These are phyloP conservation scores for Dissophora globulifera DNA, from an alignment of 192 early-diverging fungal genomes.

Conservation along the genomic window DNA sequence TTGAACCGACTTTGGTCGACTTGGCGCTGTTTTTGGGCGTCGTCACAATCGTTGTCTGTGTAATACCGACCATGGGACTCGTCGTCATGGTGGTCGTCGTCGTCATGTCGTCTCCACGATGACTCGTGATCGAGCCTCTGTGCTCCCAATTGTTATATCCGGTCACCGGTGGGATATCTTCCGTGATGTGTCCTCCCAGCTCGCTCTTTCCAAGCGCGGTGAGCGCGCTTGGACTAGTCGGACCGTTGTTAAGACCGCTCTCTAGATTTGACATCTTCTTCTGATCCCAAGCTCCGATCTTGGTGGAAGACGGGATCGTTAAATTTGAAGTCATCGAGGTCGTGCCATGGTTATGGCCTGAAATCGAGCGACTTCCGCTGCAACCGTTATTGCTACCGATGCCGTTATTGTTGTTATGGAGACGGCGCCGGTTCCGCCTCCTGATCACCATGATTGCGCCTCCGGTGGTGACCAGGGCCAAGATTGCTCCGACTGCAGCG, in stretches of 20 bases:
- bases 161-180: slow-evolving; percentile 2
- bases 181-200: neutral
- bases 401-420: neutral
- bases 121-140: neutral
- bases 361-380: neutral
- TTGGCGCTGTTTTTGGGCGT: neutral
- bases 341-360: no score
- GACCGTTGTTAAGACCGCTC: neutral
- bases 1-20: slow-evolving; percentile 1
- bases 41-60: slow-evolving; percentile 15
- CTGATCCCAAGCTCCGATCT: slow-evolving; percentile 12
- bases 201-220: neutral
- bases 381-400: no score
- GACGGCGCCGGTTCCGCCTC: slow-evolving; percentile 20
- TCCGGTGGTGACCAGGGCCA: slow-evolving; percentile 16
- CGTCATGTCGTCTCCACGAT: neutral
- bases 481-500: slow-evolving; percentile 8
- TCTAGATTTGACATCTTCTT: neutral
- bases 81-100: neutral
- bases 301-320: neutral
- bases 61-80: neutral
- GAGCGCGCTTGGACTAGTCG: neutral
- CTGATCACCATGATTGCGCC: slow-evolving; percentile 18
- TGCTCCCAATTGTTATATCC: slow-evolving; percentile 18
- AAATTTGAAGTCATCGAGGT: neutral